Base-by-base conservation (phyloP, 2,329 filamentous ascomycete species). In the Venturia pyrina region DNA sequence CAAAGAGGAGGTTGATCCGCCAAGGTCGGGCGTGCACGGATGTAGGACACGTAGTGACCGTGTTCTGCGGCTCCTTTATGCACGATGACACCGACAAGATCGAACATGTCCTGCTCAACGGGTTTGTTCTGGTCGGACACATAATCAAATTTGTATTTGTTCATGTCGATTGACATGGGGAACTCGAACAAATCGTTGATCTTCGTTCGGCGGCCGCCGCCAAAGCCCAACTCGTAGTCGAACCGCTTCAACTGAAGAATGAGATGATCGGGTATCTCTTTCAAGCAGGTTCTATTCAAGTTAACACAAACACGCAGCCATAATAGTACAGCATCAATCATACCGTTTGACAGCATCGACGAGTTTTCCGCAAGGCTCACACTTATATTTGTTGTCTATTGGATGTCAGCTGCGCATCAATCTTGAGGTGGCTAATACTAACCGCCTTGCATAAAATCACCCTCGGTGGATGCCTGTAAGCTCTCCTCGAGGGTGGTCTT, bases 31-130 rank as follows among this genome's bases (percentile, higher is more conserved):
- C 92, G 85, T 74, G 96, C 89, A 64, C 91, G 89, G 69, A 96
- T 91, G 74, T 92, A 98, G 0, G 93, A 98, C 77, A 97, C 98
- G 77, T 99, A 99, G 75, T 99, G 95, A 0, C 95, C 95, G 37
- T 91, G 93, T 73, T 97, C 91, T 15, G 93, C 92, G 2, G 90
- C 96, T 19, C 95, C 95, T 17, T 90, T 89, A 74, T 99, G 95
- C 1, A 99, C 91, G 21, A 99, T 85, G 59, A 99, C 86, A 2
- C 95, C 95, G n/a, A 96, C 93, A 3, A 99, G 83, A 75, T 97
- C 91, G 72, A 98, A 99, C 0, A 90, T 75, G 75, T 99, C 95
- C 48, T 88, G 83, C 57, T 85, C 77, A 4, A 78, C 76, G 3
- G 82, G 78, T 3, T 80, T 75, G 3, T 81, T 78, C 3, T 85